Evolutionary conservation across 2,329 filamentous ascomycete genomes (phyloP), one percentile per base, ranked within the genome.

Genomic region (Trichoderma koningii): DNA sequence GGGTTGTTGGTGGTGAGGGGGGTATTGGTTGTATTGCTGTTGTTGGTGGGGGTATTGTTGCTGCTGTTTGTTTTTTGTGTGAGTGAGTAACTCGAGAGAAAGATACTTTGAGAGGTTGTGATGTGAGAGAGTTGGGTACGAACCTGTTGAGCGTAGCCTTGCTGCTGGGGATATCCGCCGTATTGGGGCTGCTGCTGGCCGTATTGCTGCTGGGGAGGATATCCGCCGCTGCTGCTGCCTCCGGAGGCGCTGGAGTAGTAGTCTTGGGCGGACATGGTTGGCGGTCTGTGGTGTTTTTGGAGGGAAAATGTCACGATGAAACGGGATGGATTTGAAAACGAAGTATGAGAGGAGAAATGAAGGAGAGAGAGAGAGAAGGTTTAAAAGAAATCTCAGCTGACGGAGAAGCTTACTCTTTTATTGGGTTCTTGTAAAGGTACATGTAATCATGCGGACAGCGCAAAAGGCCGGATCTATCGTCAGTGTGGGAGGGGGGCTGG

Each of bases 211-310:
- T 73, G 71, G 57, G 71, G 71, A 28, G 68, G 66, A 51, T 71
- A 69, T 21, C 67, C 63, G 38, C 66, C 56, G 62, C 72, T 64
- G 61, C 67, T 64, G 57, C 67, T 60, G 55, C 70, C 65, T 67
- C 71, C 70, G 48, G 34, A 38, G 48, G 71, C 70, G 62, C 69
- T 71, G 67, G 75, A 74, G 73, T 78, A 79, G 68, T 77, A 78
- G 48, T 78, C 76, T 63, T 76, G 71, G 51, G 73, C 69, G 10
- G 77, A 78, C 77, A 79, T 79, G 30, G 2, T 69, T 62, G 34
- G 48, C 19, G 44, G 61, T 48, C 41, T 23, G 12, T 34, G 7
- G n/a, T 21, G 17, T 17, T 34, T 6, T 9, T 15, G 2, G 38
- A 34, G 44, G 34, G 12, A 47, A 28, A 55, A 3, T 53, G 41